These are phyloP conservation scores for Physocladia obscura DNA, from an alignment of 192 early-diverging fungal species.

Conservation along the genomic window DNA sequence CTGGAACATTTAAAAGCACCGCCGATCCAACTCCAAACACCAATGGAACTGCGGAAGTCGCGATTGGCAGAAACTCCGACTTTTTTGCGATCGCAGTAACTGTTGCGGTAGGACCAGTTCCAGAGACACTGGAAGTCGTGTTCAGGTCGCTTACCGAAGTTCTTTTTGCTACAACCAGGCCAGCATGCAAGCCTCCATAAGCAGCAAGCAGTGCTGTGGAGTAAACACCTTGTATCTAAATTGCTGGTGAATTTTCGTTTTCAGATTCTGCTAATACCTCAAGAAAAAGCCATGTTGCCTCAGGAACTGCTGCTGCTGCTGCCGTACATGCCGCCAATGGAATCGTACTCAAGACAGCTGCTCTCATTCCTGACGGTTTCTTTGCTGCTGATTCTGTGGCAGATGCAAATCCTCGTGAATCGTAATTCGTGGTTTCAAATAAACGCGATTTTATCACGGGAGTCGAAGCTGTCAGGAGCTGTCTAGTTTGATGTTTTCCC, in stretches of 20 bases:
- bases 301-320: not conserved
- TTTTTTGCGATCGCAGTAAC: not conserved
- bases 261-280: too few species aligned
- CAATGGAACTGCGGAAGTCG: not conserved
- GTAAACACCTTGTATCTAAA: not conserved
- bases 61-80: not conserved
- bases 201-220: not conserved
- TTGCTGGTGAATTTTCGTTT: too few species aligned
- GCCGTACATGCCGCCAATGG: not conserved
- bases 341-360: not conserved
- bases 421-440: too few species aligned
- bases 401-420: too few species aligned
- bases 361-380: not conserved
- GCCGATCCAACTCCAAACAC: not conserved
- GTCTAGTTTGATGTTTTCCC: too few species aligned
- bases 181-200: not conserved
- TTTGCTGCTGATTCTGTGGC: not conserved
- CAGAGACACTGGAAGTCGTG: not conserved
- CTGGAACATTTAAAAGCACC: constrained; percentile 6
- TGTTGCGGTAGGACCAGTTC: not conserved
- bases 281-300: not conserved
- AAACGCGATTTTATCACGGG: too few species aligned
- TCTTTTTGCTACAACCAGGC: not conserved
- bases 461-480: too few species aligned
- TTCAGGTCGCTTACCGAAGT: not conserved